Evolutionary conservation across 768 basidiomycete species (phyloP), one percentile per base, ranked within the genome.

Genomic region (Termitomyces sp.): DNA sequence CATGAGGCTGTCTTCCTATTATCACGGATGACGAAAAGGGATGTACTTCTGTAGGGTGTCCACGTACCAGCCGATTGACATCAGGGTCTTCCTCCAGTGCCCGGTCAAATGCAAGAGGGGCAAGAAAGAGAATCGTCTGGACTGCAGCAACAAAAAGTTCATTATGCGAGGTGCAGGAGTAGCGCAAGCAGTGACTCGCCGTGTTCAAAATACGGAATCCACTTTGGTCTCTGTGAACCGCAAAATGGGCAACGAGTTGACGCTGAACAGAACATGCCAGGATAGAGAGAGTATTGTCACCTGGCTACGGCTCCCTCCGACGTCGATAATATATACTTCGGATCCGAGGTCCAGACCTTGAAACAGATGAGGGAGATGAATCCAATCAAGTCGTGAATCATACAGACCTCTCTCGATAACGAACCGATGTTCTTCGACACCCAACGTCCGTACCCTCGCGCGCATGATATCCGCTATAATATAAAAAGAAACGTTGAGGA

Each of bases 111-210:
- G 84, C 76, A 1, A 91, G 77, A 0, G 89, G 89, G 0, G 87
- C 90, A n/a, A 92, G 77, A 69, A 92, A 91, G 38, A 92, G 80
- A 62, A 92, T 89, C 0, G 88, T 86, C 68, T 89, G 80, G 8
- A 89, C 86, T 84, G 55, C 7, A 59, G 31, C 15, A 9, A 33
- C 33, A 10, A 33, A 7, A 9, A 8, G 30, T 7, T 31, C 9
- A 31, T 9, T 6, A 31, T 7, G 6, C 9, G 12, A 10, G 44
- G 31, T 5, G 17, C n/a, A n/a, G 43, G 12, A 37, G 11, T 19
- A 26, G 41, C 23, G 23, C 40, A 43, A 38, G 21, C 28, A 53
- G 9, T 54, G 12, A 44, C 68, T 35, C 49, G 80, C 83, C 78
- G 64, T 88, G 83, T 61, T 92, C 87, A 59, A 92, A 92, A 67